These are phyloP conservation scores for Striga hermonthica DNA, from an alignment of 305 asterid genomes.

Conservation along the genomic window DNA sequence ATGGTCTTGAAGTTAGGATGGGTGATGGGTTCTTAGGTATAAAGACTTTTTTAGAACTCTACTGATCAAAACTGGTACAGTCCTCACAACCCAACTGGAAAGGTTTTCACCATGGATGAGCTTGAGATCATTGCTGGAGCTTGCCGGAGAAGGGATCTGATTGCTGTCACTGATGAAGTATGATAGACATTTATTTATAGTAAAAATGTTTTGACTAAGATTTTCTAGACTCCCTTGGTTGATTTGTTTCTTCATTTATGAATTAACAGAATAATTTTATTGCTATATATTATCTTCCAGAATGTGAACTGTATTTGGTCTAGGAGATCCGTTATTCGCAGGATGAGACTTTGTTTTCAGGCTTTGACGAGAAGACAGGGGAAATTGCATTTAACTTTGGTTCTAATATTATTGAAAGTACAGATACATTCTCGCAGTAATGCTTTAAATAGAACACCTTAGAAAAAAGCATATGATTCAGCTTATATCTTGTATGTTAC, in stretches of 20 bases:
- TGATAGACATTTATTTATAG: slow-evolving; percentile 28
- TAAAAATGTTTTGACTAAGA: slow-evolving; percentile 7
- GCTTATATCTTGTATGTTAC: background rate
- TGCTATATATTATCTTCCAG: background rate
- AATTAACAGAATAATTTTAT: slow-evolving; percentile 13
- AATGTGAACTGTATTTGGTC: slow-evolving; percentile 2
- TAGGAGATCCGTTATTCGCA: slow-evolving; percentile 1
- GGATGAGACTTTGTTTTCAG: background rate
- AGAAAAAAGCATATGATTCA: background rate
- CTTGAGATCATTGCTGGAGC: slow-evolving; percentile 80
- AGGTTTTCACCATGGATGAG: slow-evolving; percentile 70
- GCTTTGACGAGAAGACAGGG: background rate
- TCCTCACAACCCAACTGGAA: slow-evolving; percentile 97
- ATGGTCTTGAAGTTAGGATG: slow-evolving; percentile 10
- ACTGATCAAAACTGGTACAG: slow-evolving; percentile 51
- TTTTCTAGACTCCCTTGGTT: background rate
- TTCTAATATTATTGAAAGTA: background rate
- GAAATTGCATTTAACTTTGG: background rate
- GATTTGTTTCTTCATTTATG: slow-evolving; percentile 6
- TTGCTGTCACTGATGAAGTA: slow-evolving; percentile 95
- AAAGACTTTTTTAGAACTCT: slow-evolving; percentile 26
- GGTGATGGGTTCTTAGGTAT: background rate
- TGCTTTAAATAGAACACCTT: background rate
- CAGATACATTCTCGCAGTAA: background rate
- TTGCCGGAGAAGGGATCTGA: slow-evolving; percentile 61